phyloP scores from a whole-genome alignment of 2,329 filamentous ascomycete species.

The Nemania sp. region DNA sequence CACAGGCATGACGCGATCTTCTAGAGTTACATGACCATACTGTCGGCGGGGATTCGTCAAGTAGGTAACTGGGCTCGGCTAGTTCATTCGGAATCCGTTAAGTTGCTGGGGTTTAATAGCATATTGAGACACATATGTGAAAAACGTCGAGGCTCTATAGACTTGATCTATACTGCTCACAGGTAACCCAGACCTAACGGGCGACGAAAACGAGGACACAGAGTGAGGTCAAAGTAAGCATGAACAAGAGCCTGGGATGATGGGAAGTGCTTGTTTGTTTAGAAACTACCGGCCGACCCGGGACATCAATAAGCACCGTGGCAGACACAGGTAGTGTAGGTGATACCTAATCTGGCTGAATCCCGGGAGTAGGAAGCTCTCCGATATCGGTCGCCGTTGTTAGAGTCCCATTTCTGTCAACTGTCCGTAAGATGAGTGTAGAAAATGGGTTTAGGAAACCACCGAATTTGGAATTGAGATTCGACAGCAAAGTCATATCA shows the following conservation, averaged over 20 bases:
- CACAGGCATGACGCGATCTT: not conserved
- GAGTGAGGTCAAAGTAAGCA: no score
- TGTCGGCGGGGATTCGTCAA: not conserved
- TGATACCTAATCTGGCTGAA: no score
- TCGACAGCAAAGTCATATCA: slow-evolving; percentile 1
- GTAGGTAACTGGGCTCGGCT: not conserved
- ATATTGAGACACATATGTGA: not conserved
- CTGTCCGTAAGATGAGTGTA: not conserved
- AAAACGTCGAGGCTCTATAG: not conserved
- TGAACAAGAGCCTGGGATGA: no score
- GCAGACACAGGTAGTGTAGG: no score
- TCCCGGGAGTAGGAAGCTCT: not conserved
- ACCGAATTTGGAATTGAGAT: slow-evolving; percentile 16
- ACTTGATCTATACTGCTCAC: no score
- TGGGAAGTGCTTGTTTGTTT: no score
- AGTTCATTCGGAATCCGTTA: not conserved
- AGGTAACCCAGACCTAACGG: no score
- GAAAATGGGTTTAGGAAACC: not conserved
- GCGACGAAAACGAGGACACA: no score
- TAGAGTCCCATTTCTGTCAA: not conserved
- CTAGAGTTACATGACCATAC: not conserved
- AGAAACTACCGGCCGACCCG: no score
- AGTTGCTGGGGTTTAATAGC: not conserved
- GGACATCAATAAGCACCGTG: no score
- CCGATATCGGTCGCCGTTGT: slow-evolving; percentile 13